Evolutionary conservation across 2,329 filamentous ascomycete species (phyloP).

Genomic region (Coniochaeta prunicola): DNA sequence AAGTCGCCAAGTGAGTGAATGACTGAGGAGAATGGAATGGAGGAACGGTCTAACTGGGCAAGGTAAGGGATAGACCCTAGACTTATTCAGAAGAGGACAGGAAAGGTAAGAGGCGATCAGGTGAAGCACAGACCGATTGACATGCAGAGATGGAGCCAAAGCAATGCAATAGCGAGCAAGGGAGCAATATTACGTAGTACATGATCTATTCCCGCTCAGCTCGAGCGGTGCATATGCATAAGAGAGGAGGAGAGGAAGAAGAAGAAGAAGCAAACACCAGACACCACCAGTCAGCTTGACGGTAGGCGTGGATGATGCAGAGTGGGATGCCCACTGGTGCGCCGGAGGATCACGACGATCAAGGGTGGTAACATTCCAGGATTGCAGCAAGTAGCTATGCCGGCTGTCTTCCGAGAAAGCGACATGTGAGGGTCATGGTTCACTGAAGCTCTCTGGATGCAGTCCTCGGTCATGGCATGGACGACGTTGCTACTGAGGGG

Average conservation of each 20-base stretch:
- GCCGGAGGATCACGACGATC: neutral
- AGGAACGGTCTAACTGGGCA: neutral
- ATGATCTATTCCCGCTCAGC: neutral
- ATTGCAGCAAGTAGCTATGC: neutral
- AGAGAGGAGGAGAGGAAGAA: neutral
- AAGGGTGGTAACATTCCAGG: neutral
- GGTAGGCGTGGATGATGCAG: neutral
- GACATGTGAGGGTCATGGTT: neutral
- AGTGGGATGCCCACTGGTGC: neutral
- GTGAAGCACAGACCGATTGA: neutral
- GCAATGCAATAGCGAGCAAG: neutral
- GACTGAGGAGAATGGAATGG: slow-evolving; percentile 5
- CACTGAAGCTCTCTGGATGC: too few relatives aligned
- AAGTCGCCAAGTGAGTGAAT: neutral
- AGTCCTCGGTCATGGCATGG: neutral
- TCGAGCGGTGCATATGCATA: neutral
- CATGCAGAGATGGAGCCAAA: neutral
- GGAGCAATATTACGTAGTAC: neutral
- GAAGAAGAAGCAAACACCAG: neutral
- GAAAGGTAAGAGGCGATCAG: neutral
- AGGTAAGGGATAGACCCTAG: slow-evolving; percentile 3
- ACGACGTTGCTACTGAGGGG: neutral
- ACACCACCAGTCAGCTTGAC: neutral
- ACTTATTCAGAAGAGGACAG: slow-evolving; percentile 4
- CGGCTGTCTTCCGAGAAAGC: neutral